These are phyloP conservation scores for Pseudomassariella vexata DNA, from an alignment of 2,329 filamentous ascomycete species.

Conservation along the genomic window DNA sequence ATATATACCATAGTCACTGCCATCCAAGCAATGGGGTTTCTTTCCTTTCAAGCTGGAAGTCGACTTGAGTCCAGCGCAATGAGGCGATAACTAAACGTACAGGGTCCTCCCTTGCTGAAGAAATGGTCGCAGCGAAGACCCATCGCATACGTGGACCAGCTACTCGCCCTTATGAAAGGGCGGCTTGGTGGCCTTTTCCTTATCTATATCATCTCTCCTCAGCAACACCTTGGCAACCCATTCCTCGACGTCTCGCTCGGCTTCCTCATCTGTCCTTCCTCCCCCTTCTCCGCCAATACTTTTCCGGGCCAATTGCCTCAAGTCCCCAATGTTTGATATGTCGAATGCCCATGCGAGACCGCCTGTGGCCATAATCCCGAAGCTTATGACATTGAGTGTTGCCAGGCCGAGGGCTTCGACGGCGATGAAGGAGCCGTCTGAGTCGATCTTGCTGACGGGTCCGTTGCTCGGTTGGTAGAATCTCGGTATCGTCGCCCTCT, in stretches of 20 bases:
- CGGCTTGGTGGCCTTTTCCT: too few species aligned
- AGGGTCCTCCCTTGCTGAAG: too few species aligned
- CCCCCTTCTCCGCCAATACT: conserved; percentile 26
- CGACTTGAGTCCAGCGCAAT: too few species aligned
- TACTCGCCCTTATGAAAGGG: too few species aligned
- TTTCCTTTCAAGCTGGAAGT: too few species aligned
- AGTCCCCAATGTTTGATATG: conserved; percentile 62
- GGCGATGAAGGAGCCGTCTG: conserved; percentile 67
- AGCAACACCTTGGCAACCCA: conserved; percentile 56
- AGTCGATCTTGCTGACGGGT: conserved; percentile 33
- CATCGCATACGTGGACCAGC: too few species aligned
- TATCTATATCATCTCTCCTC: too few species aligned
- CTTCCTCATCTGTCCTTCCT: conserved; percentile 37
- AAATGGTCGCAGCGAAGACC: too few species aligned
- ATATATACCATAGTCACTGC: too few species aligned
- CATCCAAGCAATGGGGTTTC: too few species aligned
- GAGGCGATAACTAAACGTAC: too few species aligned
- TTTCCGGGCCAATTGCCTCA: conserved; percentile 46
- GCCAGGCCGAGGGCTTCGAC: conserved; percentile 79
- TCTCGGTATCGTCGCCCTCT: conserved; percentile 55
- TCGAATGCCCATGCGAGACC: conserved; percentile 73
- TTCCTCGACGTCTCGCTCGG: conserved; percentile 57
- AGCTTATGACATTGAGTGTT: conserved; percentile 75
- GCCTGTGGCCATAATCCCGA: conserved; percentile 69
- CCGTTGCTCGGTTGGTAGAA: conserved; percentile 64